Percentiles rank a stretch among this genome's conserved stretches.
Conservation (phyloP, 2,329 filamentous ascomycete species). For the Epichloe sibirici region DNA sequence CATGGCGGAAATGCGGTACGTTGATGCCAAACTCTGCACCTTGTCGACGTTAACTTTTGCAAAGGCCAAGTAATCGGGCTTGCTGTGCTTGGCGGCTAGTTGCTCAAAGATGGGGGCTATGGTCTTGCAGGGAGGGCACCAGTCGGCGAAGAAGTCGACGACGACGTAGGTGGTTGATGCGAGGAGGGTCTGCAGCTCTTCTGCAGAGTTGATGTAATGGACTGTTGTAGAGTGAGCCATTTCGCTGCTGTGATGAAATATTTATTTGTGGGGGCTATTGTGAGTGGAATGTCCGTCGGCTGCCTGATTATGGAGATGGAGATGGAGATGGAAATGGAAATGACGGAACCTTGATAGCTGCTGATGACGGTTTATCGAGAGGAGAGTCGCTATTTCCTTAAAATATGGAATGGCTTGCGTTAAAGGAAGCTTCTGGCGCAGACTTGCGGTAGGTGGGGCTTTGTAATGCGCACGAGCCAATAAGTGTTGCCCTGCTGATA, state of each 20-base stretch:
- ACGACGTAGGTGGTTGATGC: slow-evolving; percentile 27
- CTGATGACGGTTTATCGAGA: too few relatives aligned
- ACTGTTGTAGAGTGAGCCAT: slow-evolving; percentile 7
- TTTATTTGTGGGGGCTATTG: background rate
- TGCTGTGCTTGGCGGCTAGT: slow-evolving; percentile 21
- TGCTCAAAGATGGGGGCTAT: slow-evolving; percentile 41
- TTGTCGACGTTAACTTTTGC: slow-evolving; percentile 13
- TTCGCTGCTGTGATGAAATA: background rate
- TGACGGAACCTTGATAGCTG: background rate
- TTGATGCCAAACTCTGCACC: slow-evolving; percentile 33
- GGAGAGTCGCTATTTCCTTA: background rate
- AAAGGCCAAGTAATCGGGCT: slow-evolving; percentile 11
- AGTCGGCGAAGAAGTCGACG: slow-evolving; percentile 38
- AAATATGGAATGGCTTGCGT: background rate
- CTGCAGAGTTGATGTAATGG: slow-evolving; percentile 18
- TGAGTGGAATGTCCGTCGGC: background rate
- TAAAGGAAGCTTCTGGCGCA: background rate
- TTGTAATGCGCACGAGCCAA: background rate
- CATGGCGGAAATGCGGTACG: slow-evolving; percentile 79
- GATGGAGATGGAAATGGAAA: background rate
- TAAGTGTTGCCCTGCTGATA: too few relatives aligned
- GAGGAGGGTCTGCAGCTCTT: slow-evolving; percentile 26
- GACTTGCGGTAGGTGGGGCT: background rate
- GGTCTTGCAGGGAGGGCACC: slow-evolving; percentile 37
- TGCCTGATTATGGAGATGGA: too few relatives aligned